These are phyloP conservation scores for Chalciporus sp. DNA, from an alignment of 1,284 basidiomycete species.

Conservation along the genomic window DNA sequence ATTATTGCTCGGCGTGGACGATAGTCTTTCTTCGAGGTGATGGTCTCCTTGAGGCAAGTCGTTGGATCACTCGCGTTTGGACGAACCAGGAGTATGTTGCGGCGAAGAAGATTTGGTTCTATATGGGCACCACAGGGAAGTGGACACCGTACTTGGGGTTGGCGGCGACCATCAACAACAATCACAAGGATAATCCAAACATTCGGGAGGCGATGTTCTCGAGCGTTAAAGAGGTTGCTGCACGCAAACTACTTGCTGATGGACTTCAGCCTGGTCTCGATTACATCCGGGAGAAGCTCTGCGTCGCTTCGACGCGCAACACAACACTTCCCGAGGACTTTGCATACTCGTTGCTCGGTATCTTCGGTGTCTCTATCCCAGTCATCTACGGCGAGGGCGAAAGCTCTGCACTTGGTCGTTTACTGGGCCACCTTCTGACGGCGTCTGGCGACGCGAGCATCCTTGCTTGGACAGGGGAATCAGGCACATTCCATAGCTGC, in stretches of 20 bases:
- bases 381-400: constrained; percentile 8
- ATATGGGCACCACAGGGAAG: not conserved
- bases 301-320: not conserved
- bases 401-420: not conserved
- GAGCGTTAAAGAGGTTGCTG: no score
- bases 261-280: no score
- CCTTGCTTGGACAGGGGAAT: constrained; percentile 3
- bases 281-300: no score
- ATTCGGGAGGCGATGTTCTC: not conserved
- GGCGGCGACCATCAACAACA: not conserved
- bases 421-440: no score
- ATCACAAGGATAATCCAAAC: not conserved
- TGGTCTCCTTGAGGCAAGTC: not conserved
- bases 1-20: not conserved
- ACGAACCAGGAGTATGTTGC: constrained; percentile 6
- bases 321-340: not conserved
- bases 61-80: constrained; percentile 6
- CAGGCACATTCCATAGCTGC: not conserved
- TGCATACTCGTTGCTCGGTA: not conserved
- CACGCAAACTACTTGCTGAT: not conserved
- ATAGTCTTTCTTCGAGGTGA: constrained; percentile 3
- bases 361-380: not conserved
- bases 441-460: not conserved
- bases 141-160: not conserved
- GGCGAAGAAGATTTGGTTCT: not conserved